phyloP scores from a whole-genome alignment of 306 rosid species.

The Prunus padus region DNA sequence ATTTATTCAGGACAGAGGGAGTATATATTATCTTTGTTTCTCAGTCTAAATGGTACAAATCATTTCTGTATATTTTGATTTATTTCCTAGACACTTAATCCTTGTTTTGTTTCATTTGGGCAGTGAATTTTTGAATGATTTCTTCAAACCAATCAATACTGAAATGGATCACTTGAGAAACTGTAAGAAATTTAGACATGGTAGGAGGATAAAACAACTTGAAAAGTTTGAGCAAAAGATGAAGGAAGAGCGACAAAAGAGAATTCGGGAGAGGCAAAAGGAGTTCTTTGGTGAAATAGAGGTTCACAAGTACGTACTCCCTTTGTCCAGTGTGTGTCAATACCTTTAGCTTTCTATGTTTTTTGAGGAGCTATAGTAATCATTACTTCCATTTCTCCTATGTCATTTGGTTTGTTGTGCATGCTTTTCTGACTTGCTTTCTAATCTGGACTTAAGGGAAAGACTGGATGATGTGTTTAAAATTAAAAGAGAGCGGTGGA shows the following conservation, averaged over 20 bases:
- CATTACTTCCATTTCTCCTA: neutral
- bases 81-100: conserved; percentile 4
- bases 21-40: neutral
- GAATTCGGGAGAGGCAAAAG: conserved; percentile 97
- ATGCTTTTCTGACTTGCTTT: conserved; percentile 18
- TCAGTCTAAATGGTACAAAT: neutral
- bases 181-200: conserved; percentile 91
- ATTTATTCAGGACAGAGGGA: conserved; percentile 1
- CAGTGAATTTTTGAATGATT: conserved; percentile 92
- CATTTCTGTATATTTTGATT: neutral
- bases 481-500: conserved; percentile 85
- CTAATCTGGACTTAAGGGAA: conserved; percentile 66
- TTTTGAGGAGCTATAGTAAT: neutral
- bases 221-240: conserved; percentile 94
- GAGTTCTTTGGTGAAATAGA: conserved; percentile 94
- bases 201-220: conserved; percentile 90
- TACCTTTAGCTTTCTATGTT: conserved; percentile 1
- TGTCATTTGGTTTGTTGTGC: neutral
- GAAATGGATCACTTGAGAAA: conserved; percentile 84
- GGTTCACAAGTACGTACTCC: conserved; percentile 85
- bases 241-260: conserved; percentile 99
- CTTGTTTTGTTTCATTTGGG: conserved; percentile 30
- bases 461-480: conserved; percentile 88
- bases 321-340: neutral
- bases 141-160: conserved; percentile 72